Conservation (phyloP, 768 basidiomycete species). For the Cubamyces lactineus region DNA sequence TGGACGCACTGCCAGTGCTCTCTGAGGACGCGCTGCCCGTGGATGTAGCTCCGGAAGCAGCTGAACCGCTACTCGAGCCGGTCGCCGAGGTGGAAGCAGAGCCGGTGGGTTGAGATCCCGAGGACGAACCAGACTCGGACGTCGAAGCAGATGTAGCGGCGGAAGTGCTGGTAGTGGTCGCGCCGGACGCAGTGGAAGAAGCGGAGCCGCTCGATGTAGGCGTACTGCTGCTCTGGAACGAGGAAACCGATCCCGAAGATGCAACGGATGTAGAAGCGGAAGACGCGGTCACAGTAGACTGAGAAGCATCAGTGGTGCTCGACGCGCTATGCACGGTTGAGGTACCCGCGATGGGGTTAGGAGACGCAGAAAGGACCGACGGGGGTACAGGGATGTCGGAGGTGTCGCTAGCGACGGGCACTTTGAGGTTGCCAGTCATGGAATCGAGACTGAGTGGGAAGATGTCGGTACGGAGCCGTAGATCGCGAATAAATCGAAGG, state of each 20-base stretch:
- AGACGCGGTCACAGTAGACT: not conserved
- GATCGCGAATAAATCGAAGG: too few relatives aligned
- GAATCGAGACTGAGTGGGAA: slow-evolving; percentile 46
- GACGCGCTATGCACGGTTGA: slow-evolving; percentile 42
- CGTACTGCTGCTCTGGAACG: not conserved
- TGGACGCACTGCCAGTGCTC: not conserved
- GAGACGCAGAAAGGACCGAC: slow-evolving; percentile 31
- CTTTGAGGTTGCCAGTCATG: slow-evolving; percentile 63
- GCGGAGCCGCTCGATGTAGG: not conserved
- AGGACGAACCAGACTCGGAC: too few relatives aligned
- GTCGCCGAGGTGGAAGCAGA: not conserved
- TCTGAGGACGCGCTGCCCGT: not conserved
- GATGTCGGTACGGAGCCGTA: too few relatives aligned
- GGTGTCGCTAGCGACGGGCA: slow-evolving; percentile 53
- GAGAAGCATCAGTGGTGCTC: slow-evolving; percentile 23
- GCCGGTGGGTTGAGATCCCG: too few relatives aligned
- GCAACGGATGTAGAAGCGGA: not conserved
- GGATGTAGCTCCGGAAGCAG: not conserved
- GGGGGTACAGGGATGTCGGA: slow-evolving; percentile 46
- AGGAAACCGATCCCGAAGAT: not conserved
- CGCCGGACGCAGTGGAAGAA: not conserved
- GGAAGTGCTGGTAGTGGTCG: not conserved
- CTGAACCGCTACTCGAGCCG: not conserved
- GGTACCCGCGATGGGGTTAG: slow-evolving; percentile 24
- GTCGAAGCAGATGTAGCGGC: not conserved